A percentile compares a stretch with the other conserved stretches of the same genome.
Evolutionary conservation across 345 rosid genomes (phyloP).

Genomic region (Eucalyptus dawsonii): DNA sequence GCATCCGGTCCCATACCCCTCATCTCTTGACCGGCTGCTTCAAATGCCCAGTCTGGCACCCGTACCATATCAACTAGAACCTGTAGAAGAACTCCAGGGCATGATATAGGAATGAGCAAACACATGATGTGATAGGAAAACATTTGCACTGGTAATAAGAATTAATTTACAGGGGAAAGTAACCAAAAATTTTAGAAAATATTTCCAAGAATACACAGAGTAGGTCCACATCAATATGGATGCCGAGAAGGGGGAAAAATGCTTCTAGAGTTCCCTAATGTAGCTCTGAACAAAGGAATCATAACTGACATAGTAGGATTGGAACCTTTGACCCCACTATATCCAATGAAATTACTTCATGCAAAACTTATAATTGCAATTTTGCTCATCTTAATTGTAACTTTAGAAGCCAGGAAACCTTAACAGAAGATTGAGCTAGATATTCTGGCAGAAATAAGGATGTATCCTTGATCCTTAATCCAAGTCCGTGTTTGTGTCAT

Average conservation of each 20-base stretch:
- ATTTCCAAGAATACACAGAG: background rate
- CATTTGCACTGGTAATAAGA: background rate
- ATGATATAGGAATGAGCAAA: background rate
- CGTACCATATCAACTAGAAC: constrained; percentile 90
- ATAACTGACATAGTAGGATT: background rate
- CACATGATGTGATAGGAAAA: background rate
- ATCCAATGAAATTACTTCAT: background rate
- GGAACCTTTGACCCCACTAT: background rate
- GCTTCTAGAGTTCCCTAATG: background rate
- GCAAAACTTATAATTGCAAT: background rate
- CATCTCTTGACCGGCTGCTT: constrained; percentile 99
- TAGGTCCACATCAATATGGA: background rate
- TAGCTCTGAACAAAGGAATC: background rate
- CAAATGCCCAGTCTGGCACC: constrained; percentile 99
- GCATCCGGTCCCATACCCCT: constrained; percentile 90
- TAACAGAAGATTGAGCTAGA: background rate
- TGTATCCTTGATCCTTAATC: background rate
- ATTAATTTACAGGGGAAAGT: background rate
- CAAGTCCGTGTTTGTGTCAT: background rate
- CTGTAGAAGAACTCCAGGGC: constrained; percentile 12
- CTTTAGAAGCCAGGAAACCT: background rate
- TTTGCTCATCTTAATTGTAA: background rate
- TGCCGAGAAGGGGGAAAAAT: background rate
- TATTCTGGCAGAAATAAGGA: background rate
- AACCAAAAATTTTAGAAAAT: background rate